Conservation (phyloP, 306 rosid species). For the Rosa persica region DNA sequence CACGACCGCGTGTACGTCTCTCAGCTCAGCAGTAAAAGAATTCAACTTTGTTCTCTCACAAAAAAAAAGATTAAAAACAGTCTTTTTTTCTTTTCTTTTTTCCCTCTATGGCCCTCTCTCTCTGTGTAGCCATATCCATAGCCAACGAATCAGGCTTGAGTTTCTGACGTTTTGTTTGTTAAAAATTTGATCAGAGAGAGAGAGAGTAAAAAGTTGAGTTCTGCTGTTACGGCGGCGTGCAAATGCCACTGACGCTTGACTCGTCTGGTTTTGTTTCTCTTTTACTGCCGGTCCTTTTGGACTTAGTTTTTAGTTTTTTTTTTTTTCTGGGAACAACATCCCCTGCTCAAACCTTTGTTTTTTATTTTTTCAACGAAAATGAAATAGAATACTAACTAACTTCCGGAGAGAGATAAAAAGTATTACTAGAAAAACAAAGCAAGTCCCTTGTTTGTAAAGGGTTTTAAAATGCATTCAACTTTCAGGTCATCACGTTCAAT, state of each 20-base stretch:
- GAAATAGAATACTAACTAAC: background rate
- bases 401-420: background rate
- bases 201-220: background rate
- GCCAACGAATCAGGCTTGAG: background rate
- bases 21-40: background rate
- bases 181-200: background rate
- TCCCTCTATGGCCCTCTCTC: background rate
- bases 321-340: background rate
- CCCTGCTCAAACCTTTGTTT: background rate
- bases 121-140: background rate
- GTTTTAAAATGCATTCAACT: background rate
- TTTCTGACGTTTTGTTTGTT: background rate
- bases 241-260: background rate
- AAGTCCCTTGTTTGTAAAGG: background rate
- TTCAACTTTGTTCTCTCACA: background rate
- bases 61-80: background rate
- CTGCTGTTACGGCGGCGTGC: constrained; percentile 7
- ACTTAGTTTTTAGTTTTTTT: background rate
- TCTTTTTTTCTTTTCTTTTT: background rate
- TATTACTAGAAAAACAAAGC: background rate
- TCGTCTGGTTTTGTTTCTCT: background rate
- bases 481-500: background rate
- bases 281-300: background rate
- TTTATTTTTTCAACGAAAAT: background rate
- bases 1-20: constrained; percentile 12